Base-by-base conservation (phyloP, 768 basidiomycete species). In the Hypholoma sublateritium region DNA sequence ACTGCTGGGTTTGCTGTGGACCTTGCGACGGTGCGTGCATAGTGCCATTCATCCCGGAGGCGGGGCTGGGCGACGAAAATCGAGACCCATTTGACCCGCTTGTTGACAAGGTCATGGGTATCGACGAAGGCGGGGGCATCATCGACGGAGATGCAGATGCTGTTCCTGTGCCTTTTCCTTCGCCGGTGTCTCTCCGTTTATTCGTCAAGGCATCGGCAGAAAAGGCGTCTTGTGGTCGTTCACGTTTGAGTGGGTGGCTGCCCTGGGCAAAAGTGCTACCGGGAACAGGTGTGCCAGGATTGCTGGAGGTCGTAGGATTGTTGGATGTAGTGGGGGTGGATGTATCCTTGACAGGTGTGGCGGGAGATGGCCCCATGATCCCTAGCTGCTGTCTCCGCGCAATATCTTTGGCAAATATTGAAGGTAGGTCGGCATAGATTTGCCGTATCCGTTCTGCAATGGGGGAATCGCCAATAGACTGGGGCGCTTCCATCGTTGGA, bases 101-200 rank as follows among this genome's bases (percentile, higher is more conserved):
- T 43, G 57, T 32, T 16, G 24, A 47, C 16, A 48, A 17, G 37
- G 55, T 34, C 21, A 36, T 34, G 11, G 55, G 55, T 19, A 56
- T 56, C 11, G 55, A 48, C 7, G 76, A 67, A 1, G 76, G 77
- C 0, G 80, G 76, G 1, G 77, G 78, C 73, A 79, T 75, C 62
- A 77, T 73, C 13, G 57, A 28, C 3, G 44, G n/a, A 47, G 35
- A 35, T 22, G 37, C 12, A 42, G 50, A 19, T 32, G 52, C 19
- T 37, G 55, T 25, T 52, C 53, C 34, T 45, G 57, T 17, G 32
- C 21, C 24, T 37, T 47, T 53, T 44, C 57, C 51, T 59, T 90
- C 88, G 34, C 89, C 89, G 0, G 84, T 84, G 63, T 91, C 86
- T 17, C 85, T 78, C 16, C 89, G 80, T 68, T 91, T 91, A 67